Evolutionary conservation across 2,329 filamentous ascomycete genomes (phyloP).

Genomic region (Seiridium unicorne): DNA sequence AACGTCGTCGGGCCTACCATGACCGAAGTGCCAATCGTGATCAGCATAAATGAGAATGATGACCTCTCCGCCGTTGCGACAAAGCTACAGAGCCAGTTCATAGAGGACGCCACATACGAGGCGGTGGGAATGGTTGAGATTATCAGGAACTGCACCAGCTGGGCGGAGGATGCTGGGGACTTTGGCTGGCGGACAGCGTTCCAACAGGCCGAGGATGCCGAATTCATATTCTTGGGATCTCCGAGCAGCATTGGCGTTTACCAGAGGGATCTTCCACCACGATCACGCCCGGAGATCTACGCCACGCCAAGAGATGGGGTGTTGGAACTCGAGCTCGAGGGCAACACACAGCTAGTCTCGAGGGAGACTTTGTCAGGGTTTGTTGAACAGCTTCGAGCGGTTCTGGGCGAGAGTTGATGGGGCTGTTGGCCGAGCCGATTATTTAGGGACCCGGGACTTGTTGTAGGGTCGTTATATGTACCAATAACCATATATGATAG

Average conservation of each 20-base stretch:
- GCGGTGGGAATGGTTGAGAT: constrained; percentile 4
- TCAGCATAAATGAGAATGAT: background rate
- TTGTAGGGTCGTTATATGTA: background rate
- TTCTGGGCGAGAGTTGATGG: background rate
- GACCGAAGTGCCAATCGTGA: constrained; percentile 4
- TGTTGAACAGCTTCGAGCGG: background rate
- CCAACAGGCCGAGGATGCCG: constrained; percentile 2
- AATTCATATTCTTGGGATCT: background rate
- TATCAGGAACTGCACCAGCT: background rate
- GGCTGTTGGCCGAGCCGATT: background rate
- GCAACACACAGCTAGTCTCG: background rate
- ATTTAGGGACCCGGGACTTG: background rate
- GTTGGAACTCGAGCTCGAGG: constrained; percentile 5
- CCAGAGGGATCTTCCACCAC: background rate
- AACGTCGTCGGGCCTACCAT: constrained; percentile 6
- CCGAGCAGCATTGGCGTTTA: background rate
- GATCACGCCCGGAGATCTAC: constrained; percentile 4
- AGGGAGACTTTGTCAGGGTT: background rate
- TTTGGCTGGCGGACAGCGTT: constrained; percentile 5
- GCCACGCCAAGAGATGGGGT: background rate
- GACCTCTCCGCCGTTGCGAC: background rate
- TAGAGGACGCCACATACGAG: constrained; percentile 1
- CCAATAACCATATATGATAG: background rate
- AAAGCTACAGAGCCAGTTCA: background rate
- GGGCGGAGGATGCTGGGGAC: background rate